Conservation (phyloP, 108 stramenopile species). For the Stephanodiscus triporus region DNA sequence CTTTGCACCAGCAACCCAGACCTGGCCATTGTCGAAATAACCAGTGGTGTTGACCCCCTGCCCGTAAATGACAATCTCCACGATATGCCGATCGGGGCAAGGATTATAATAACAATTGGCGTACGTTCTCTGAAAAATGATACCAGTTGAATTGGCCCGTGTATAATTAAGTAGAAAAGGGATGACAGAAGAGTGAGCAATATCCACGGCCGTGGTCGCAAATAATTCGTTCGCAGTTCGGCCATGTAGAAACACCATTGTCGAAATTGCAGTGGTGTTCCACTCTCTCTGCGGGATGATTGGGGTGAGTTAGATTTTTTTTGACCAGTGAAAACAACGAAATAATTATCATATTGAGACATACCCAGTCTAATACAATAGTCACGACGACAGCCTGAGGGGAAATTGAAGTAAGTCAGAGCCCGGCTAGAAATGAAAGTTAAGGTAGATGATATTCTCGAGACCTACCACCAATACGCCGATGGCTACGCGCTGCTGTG, state of each 20-base stretch:
- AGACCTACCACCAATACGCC: slow-evolving; percentile 56
- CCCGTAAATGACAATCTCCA: slow-evolving; percentile 36
- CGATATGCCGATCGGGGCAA: slow-evolving; percentile 65
- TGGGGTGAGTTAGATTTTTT: neutral
- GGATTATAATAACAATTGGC: slow-evolving; percentile 17
- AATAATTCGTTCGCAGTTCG: slow-evolving; percentile 28
- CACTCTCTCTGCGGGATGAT: slow-evolving; percentile 1
- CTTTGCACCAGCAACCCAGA: slow-evolving; percentile 28
- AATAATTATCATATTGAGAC: neutral
- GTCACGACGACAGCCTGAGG: neutral
- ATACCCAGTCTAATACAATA: slow-evolving; percentile 3
- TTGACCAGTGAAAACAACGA: neutral
- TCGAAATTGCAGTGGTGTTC: slow-evolving; percentile 3
- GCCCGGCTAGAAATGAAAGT: neutral
- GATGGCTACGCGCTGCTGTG: slow-evolving; percentile 76
- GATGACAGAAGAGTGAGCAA: slow-evolving; percentile 60
- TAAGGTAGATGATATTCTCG: neutral
- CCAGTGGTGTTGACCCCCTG: slow-evolving; percentile 43
- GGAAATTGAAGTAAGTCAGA: neutral
- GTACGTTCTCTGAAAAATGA: slow-evolving; percentile 22
- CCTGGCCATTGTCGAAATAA: slow-evolving; percentile 44
- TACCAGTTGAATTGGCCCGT: slow-evolving; percentile 24
- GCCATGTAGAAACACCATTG: slow-evolving; percentile 42
- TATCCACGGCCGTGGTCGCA: slow-evolving; percentile 51
- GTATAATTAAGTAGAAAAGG: slow-evolving; percentile 55